These are phyloP conservation scores for Solanum hybrid DNA, from an alignment of 305 asterid genomes.

Conservation along the genomic window DNA sequence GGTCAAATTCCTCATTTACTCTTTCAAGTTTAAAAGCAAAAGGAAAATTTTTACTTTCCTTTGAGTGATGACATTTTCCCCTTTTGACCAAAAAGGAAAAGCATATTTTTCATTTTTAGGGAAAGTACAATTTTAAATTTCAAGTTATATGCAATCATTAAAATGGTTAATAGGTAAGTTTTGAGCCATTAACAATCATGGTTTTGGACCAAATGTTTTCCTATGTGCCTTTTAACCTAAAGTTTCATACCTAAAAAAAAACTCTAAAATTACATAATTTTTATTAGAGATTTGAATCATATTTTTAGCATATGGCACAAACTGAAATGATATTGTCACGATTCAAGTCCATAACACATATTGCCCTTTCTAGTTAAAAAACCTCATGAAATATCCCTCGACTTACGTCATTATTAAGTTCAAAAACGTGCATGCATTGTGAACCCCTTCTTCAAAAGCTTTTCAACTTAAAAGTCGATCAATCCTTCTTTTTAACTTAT, in stretches of 20 bases:
- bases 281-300: not conserved
- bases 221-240: not conserved
- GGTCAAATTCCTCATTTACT: not conserved
- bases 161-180: not conserved
- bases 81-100: not conserved
- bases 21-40: not conserved
- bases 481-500: not conserved
- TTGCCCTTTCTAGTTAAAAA: not conserved
- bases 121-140: not conserved
- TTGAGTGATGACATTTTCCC: not conserved
- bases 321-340: not conserved
- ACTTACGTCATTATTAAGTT: not conserved
- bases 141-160: not conserved
- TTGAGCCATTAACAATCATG: not conserved
- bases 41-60: not conserved
- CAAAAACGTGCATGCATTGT: not conserved
- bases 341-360: not conserved
- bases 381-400: not conserved
- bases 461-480: not conserved
- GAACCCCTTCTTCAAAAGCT: not conserved
- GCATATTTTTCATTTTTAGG: not conserved
- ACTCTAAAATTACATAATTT: not conserved
- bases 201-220: not conserved
- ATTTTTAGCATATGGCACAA: not conserved
- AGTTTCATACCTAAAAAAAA: not conserved